These are phyloP conservation scores for Aphanoascus verrucosus DNA, from an alignment of 2,329 filamentous ascomycete genomes.

Conservation along the genomic window DNA sequence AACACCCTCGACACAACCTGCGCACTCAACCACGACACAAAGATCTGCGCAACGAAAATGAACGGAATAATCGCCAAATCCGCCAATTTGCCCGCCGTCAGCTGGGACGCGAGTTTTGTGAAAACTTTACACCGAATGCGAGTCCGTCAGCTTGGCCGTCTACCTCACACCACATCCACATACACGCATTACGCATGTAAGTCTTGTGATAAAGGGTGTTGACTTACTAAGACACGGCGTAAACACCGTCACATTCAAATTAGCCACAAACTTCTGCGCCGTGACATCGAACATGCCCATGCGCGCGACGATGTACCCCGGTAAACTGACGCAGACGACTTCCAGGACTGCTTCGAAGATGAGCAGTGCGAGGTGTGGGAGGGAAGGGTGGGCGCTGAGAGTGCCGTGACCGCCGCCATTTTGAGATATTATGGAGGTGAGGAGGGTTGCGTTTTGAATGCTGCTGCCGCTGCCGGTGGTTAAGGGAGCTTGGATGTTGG, in stretches of 20 bases:
- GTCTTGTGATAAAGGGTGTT: no score
- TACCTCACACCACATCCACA: neutral
- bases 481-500: constrained; percentile 2
- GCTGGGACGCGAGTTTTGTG: constrained; percentile 87
- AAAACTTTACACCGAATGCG: constrained; percentile 53
- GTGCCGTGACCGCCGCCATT: constrained; percentile 2
- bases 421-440: constrained; percentile 1
- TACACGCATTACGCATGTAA: neutral
- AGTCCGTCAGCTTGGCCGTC: constrained; percentile 9
- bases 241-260: constrained; percentile 91
- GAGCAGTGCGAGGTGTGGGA: constrained; percentile 58
- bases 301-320: constrained; percentile 83
- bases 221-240: constrained; percentile 85
- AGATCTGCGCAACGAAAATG: constrained; percentile 80
- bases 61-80: constrained; percentile 91
- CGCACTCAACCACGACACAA: constrained; percentile 73
- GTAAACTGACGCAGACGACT: constrained; percentile 87
- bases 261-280: constrained; percentile 91
- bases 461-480: neutral
- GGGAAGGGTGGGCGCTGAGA: constrained; percentile 37
- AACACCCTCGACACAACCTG: constrained; percentile 61
- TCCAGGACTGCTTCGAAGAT: constrained; percentile 93
- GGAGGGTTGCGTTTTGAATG: neutral
- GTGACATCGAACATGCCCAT: constrained; percentile 91
- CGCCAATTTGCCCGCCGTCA: constrained; percentile 78